Conservation (phyloP, 2,329 filamentous ascomycete species). For the Xylaria sp. region DNA sequence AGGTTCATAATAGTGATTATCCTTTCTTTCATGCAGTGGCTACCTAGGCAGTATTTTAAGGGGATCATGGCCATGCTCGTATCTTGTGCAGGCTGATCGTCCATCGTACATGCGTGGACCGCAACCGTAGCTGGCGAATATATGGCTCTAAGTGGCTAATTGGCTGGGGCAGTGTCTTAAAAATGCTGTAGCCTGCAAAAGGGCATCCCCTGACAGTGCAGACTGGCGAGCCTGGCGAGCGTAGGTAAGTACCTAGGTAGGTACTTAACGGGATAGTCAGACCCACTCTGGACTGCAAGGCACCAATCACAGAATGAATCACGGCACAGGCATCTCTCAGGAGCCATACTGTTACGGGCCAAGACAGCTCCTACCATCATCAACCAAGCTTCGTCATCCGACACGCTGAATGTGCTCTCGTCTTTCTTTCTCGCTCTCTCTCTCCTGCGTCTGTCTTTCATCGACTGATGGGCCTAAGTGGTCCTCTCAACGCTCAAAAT, state of each 20-base stretch:
- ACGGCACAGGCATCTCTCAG: slow-evolving; percentile 27
- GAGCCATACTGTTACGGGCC: slow-evolving; percentile 9
- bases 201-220: too few relatives aligned
- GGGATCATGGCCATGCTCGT: too few relatives aligned
- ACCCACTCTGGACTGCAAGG: slow-evolving; percentile 7
- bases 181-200: too few relatives aligned
- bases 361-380: slow-evolving; percentile 21
- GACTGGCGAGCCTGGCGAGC: too few relatives aligned
- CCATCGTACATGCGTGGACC: too few relatives aligned
- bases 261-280: background rate
- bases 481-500: slow-evolving; percentile 29
- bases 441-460: slow-evolving; percentile 26
- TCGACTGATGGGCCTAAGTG: slow-evolving; percentile 35
- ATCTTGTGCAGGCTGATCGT: too few relatives aligned
- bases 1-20: too few relatives aligned
- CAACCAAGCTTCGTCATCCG: slow-evolving; percentile 35
- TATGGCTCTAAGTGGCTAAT: background rate
- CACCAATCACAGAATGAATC: slow-evolving; percentile 17
- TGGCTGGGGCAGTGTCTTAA: too few relatives aligned
- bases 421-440: slow-evolving; percentile 12
- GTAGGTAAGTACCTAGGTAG: background rate
- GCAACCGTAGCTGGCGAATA: too few relatives aligned
- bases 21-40: too few relatives aligned
- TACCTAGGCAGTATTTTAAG: too few relatives aligned
- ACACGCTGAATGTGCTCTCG: slow-evolving; percentile 12